Evolutionary conservation across 306 rosid species (phyloP).

Genomic region (Potentilla sterilis): DNA sequence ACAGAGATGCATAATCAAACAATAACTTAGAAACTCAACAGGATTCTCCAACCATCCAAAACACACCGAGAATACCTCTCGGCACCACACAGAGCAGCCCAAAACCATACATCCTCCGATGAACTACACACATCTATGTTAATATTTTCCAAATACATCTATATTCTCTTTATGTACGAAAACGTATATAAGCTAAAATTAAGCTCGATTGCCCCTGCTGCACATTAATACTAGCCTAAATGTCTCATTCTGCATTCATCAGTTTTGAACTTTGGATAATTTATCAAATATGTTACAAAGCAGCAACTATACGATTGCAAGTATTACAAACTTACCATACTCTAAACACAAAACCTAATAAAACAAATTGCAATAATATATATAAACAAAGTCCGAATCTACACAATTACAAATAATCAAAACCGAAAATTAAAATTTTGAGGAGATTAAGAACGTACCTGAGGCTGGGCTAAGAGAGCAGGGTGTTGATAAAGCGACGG

Average conservation of each 20-base stretch:
- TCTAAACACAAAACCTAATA: no score
- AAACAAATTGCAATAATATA: no score
- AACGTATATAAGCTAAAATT: no score
- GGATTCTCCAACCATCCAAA: not conserved
- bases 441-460: conserved; percentile 40
- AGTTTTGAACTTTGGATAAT: no score
- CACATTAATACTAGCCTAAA: no score
- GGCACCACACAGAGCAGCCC: not conserved
- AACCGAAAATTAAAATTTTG: not conserved
- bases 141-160: not conserved
- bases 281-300: no score
- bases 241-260: no score
- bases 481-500: conserved; percentile 79
- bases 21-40: not conserved
- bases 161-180: not conserved
- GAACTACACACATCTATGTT: not conserved
- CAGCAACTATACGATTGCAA: no score
- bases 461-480: conserved; percentile 72
- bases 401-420: not conserved
- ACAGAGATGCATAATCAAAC: conserved; percentile 1
- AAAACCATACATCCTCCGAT: not conserved
- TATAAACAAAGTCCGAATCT: not conserved
- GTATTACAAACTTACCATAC: no score
- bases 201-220: no score
- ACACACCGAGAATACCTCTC: no score